Evolutionary conservation across 2,329 filamentous ascomycete species (phyloP).

Genomic region (Arthroderma sp.): DNA sequence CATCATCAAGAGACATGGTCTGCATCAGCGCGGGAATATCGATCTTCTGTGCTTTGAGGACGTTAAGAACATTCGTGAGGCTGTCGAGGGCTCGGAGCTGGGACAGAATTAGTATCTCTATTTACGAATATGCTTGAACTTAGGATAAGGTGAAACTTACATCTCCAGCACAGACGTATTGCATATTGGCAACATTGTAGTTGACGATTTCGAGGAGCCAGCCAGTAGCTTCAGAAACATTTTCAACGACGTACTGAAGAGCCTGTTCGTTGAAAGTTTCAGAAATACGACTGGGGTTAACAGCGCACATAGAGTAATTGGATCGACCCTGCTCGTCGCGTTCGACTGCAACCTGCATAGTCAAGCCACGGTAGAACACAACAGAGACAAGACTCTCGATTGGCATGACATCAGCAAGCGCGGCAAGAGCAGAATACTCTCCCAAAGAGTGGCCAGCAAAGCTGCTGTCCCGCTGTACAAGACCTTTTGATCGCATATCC

Average conservation of each 20-base stretch:
- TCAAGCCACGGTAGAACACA: constrained; percentile 96
- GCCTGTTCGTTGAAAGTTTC: constrained; percentile 99
- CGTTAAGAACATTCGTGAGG: constrained; percentile 74
- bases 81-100: constrained; percentile 52
- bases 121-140: not conserved
- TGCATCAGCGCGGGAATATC: constrained; percentile 90
- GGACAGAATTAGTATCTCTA: constrained; percentile 11
- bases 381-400: constrained; percentile 97
- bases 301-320: constrained; percentile 98
- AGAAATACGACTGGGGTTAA: constrained; percentile 95
- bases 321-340: constrained; percentile 84
- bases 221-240: constrained; percentile 81
- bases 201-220: constrained; percentile 99
- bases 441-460: constrained; percentile 97
- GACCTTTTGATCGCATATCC: constrained; percentile 94
- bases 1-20: constrained; percentile 73
- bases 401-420: constrained; percentile 97
- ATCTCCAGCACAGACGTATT: constrained; percentile 57
- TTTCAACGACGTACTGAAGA: constrained; percentile 91
- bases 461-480: constrained; percentile 90
- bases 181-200: constrained; percentile 64
- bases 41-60: constrained; percentile 90
- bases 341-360: constrained; percentile 98
- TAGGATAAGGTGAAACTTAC: constrained; percentile 25
- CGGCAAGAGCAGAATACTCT: constrained; percentile 94